A percentile compares a stretch with the other conserved stretches of the same genome.
Conservation (phyloP, 805 yeast genomes). For the Nakazawaea pomicola region DNA sequence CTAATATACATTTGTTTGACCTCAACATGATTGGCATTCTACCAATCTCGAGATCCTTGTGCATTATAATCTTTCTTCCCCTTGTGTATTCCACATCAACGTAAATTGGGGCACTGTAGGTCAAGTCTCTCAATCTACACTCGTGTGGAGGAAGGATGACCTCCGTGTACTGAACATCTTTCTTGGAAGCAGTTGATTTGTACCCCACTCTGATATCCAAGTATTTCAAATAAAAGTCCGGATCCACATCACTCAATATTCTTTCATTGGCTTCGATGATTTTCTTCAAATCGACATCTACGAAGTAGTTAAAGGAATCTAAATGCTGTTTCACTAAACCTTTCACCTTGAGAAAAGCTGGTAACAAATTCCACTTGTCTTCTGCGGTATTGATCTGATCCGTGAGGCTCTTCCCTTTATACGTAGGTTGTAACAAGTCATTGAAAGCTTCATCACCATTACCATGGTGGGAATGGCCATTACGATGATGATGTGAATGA, state of each 20-base stretch:
- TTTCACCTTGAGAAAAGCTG: slow-evolving; percentile 92
- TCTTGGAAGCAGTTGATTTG: slow-evolving; percentile 44
- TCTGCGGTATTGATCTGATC: slow-evolving; percentile 89
- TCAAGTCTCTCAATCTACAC: slow-evolving; percentile 88
- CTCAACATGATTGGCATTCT: slow-evolving; percentile 98
- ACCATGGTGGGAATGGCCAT: slow-evolving; percentile 8
- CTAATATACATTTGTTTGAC: slow-evolving; percentile 84
- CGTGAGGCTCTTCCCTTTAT: slow-evolving; percentile 79
- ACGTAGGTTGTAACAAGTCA: slow-evolving; percentile 73
- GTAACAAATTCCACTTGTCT: slow-evolving; percentile 95
- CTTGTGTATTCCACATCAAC: slow-evolving; percentile 97
- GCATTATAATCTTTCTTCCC: slow-evolving; percentile 87
- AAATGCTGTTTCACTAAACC: slow-evolving; percentile 96
- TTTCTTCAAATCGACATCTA: slow-evolving; percentile 87
- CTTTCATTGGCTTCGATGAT: slow-evolving; percentile 87
- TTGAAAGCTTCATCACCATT: slow-evolving; percentile 57
- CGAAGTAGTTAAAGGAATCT: slow-evolving; percentile 96
- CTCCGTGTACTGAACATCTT: slow-evolving; percentile 42
- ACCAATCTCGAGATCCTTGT: slow-evolving; percentile 89
- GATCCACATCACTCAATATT: slow-evolving; percentile 92
- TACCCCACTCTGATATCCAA: slow-evolving; percentile 90
- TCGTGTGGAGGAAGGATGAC: slow-evolving; percentile 85
- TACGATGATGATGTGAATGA: neutral
- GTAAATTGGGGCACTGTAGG: slow-evolving; percentile 91
- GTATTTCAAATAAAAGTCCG: slow-evolving; percentile 90